phyloP scores from a whole-genome alignment of 176 grass and related monocot genomes.

The Elymus sibiricus region DNA sequence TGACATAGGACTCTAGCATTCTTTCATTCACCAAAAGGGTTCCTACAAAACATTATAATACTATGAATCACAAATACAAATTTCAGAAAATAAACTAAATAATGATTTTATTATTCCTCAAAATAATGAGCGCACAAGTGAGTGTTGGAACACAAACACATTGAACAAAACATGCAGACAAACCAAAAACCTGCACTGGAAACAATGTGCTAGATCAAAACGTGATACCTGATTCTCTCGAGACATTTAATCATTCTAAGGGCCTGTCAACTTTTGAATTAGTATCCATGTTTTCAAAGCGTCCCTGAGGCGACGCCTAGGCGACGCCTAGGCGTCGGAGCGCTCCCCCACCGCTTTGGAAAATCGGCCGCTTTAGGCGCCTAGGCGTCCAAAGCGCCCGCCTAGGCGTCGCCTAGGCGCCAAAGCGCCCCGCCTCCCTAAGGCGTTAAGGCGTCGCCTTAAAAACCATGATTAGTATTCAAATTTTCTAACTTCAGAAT shows the following conservation, averaged over 20 bases:
- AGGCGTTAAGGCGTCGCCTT: too few relatives aligned
- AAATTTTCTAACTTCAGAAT: not conserved
- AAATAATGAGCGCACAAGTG: not conserved
- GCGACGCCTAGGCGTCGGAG: too few relatives aligned
- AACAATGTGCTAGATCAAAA: conserved; percentile 13
- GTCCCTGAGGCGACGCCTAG: too few relatives aligned
- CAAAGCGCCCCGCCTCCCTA: too few relatives aligned
- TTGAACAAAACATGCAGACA: not conserved
- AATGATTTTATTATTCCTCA: not conserved
- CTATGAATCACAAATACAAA: not conserved
- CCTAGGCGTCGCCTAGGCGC: too few relatives aligned
- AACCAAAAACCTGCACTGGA: not conserved
- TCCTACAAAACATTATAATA: conserved; percentile 47
- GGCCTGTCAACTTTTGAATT: not conserved
- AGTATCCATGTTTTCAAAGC: too few relatives aligned
- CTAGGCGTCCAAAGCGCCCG: too few relatives aligned
- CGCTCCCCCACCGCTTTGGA: too few relatives aligned
- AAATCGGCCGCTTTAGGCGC: too few relatives aligned
- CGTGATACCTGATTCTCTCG: not conserved
- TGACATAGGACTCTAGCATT: conserved; percentile 98
- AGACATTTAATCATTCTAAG: not conserved
- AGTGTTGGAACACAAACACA: not conserved
- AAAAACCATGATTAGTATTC: not conserved
- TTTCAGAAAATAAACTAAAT: not conserved
- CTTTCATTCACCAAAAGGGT: conserved; percentile 98